Evolutionary conservation across 1,284 basidiomycete genomes (phyloP).

Genomic region (Takashimella koratensis): DNA sequence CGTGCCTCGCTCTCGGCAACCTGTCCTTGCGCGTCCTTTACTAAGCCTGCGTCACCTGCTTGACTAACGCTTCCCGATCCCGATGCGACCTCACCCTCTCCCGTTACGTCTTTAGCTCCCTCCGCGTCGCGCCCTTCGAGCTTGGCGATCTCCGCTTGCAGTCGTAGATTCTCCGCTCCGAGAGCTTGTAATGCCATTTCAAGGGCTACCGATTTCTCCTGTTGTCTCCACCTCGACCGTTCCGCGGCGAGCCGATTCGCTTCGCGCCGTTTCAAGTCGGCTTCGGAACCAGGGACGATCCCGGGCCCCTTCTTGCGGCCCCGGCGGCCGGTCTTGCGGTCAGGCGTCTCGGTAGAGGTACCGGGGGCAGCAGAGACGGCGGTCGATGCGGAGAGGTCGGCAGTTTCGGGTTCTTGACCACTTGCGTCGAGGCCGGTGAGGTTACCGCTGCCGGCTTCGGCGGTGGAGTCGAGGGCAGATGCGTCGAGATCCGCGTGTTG

Average conservation of each 20-base stretch:
- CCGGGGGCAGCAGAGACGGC: no score
- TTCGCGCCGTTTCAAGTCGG: slow-evolving; percentile 39
- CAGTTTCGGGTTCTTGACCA: neutral
- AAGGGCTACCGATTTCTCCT: slow-evolving; percentile 35
- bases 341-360: no score
- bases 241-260: slow-evolving; percentile 49
- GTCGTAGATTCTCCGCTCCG: slow-evolving; percentile 38
- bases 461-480: neutral
- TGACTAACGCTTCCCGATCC: no score
- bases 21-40: neutral
- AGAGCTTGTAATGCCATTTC: slow-evolving; percentile 33
- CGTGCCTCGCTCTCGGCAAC: neutral
- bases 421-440: neutral
- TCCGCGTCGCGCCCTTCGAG: slow-evolving; percentile 19
- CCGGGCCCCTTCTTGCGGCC: neutral
- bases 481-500: neutral
- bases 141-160: slow-evolving; percentile 35
- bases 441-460: neutral
- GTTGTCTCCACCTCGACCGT: slow-evolving; percentile 36
- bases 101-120: neutral
- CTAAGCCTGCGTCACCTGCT: neutral
- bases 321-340: no score
- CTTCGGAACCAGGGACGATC: slow-evolving; percentile 18
- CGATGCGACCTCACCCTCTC: neutral
- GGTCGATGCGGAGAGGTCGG: slow-evolving; percentile 33